A percentile compares a stretch with the other conserved stretches of the same genome.
Conservation (phyloP, 2,329 filamentous ascomycete genomes). For the Pochonia chlamydosporia region DNA sequence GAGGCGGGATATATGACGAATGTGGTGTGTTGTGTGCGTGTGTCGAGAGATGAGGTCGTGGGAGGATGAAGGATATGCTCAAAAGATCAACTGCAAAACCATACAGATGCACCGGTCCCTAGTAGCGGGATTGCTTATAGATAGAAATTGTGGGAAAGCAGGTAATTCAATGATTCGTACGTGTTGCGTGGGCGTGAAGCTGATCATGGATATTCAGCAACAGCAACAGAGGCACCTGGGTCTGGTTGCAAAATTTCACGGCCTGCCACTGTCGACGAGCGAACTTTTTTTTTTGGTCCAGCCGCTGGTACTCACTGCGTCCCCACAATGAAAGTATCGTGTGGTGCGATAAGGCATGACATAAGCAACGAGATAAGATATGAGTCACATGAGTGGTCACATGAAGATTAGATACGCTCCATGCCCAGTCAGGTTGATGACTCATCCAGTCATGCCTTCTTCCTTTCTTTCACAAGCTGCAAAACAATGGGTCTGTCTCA, state of each 20-base stretch:
- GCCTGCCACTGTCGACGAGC: slow-evolving; percentile 17
- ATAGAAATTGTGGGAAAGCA: not conserved
- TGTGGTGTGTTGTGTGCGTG: not conserved
- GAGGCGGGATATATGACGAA: not conserved
- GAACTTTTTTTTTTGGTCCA: slow-evolving; percentile 27
- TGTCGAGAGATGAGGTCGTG: not conserved
- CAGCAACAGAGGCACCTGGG: slow-evolving; percentile 16
- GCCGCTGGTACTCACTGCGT: slow-evolving; percentile 8
- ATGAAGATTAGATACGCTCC: not conserved
- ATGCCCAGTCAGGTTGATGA: too few species aligned
- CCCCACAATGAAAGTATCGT: slow-evolving; percentile 9
- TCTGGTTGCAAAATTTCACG: slow-evolving; percentile 28
- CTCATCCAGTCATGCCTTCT: not conserved
- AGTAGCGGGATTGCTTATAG: not conserved
- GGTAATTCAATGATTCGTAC: slow-evolving; percentile 2
- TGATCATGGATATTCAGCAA: not conserved
- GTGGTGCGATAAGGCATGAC: slow-evolving; percentile 1
- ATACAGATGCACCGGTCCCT: not conserved
- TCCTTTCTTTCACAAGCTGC: not conserved
- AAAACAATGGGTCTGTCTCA: too few species aligned
- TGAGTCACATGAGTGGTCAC: not conserved
- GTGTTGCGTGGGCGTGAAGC: not conserved
- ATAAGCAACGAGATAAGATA: not conserved
- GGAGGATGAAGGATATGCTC: not conserved
- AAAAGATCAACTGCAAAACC: not conserved